These are phyloP conservation scores for Taphrina pruni DNA, from an alignment of 1,139 yeast species.

Conservation along the genomic window DNA sequence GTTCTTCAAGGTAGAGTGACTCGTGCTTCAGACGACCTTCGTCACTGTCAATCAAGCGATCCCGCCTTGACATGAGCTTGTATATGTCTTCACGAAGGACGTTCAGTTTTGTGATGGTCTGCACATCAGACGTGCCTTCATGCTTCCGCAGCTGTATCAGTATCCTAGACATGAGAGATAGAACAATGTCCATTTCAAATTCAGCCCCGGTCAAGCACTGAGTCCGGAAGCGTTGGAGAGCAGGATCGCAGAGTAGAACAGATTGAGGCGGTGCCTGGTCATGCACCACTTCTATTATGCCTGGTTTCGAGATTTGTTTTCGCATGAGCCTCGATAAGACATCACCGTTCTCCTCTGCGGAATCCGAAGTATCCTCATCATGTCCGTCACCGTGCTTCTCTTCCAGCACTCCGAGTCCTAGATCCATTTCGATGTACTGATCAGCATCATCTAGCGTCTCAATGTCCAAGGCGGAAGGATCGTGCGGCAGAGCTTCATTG, in stretches of 20 bases:
- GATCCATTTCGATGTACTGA: conserved; percentile 40
- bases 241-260: conserved; percentile 12
- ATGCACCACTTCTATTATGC: conserved; percentile 5
- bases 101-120: conserved; percentile 26
- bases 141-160: conserved; percentile 25
- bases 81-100: conserved; percentile 36
- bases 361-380: not conserved
- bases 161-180: conserved; percentile 34
- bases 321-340: conserved; percentile 26
- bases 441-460: conserved; percentile 26
- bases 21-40: conserved; percentile 26
- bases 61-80: conserved; percentile 38
- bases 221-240: conserved; percentile 13
- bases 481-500: conserved; percentile 31
- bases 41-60: conserved; percentile 15
- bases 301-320: not conserved
- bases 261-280: conserved; percentile 2
- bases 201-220: conserved; percentile 11
- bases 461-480: conserved; percentile 16
- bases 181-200: conserved; percentile 32
- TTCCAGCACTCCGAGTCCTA: conserved; percentile 39
- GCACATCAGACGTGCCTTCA: not conserved
- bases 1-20: conserved; percentile 30
- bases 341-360: not conserved
- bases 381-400: conserved; percentile 19